Conservation (phyloP, 2,329 filamentous ascomycete species). For the Exophiala calicioides region DNA sequence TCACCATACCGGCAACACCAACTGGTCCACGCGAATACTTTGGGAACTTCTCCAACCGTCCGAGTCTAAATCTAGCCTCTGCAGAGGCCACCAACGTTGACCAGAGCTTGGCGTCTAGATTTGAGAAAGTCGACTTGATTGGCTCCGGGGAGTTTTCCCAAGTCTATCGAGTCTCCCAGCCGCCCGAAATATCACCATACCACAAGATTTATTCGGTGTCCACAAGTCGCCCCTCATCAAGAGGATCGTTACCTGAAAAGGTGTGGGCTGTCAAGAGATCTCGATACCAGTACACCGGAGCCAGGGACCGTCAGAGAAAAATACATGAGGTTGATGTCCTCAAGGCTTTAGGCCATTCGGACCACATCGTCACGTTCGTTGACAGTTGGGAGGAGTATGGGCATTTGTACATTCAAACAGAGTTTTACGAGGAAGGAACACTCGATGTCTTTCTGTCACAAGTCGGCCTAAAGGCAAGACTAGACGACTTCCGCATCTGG, state of each 20-base stretch:
- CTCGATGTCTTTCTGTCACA: constrained; percentile 82
- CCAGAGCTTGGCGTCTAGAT: constrained; percentile 69
- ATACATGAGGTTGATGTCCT: constrained; percentile 81
- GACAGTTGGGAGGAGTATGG: constrained; percentile 85
- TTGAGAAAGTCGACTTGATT: constrained; percentile 76
- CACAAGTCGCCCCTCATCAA: constrained; percentile 52
- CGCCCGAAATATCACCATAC: constrained; percentile 40
- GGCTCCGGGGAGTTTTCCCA: constrained; percentile 91
- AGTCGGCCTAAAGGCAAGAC: constrained; percentile 76
- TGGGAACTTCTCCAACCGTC: constrained; percentile 59
- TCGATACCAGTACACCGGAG: constrained; percentile 74
- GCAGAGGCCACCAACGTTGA: constrained; percentile 75
- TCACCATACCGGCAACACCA: constrained; percentile 74
- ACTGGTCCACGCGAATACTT: constrained; percentile 66
- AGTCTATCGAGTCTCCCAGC: constrained; percentile 74
- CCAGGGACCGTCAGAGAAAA: constrained; percentile 77
- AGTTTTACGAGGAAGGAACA: constrained; percentile 93
- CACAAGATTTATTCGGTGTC: constrained; percentile 47
- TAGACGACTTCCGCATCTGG: constrained; percentile 98
- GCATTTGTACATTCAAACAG: constrained; percentile 94
- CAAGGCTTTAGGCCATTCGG: constrained; percentile 72
- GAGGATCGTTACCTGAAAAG: constrained; percentile 56
- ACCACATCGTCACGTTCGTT: constrained; percentile 81
- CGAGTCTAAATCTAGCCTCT: constrained; percentile 69
- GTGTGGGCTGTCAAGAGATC: constrained; percentile 95